These are phyloP conservation scores for Cymbopogon flexuosus DNA, from an alignment of 202 grass and related monocot species.

Conservation along the genomic window DNA sequence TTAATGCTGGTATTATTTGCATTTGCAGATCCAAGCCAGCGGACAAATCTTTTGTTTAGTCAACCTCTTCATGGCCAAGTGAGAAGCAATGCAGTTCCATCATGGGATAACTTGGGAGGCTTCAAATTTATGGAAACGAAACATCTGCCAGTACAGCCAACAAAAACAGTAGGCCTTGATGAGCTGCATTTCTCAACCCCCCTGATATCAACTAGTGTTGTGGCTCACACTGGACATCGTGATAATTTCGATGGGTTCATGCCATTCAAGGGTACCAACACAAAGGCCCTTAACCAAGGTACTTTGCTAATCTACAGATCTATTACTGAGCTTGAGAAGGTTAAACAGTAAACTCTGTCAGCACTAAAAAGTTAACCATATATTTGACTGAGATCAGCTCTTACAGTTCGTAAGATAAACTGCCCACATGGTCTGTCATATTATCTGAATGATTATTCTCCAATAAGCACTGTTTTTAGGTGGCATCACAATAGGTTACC, in stretches of 20 bases:
- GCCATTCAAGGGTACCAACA: slow-evolving; percentile 36
- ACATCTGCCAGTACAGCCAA: slow-evolving; percentile 26
- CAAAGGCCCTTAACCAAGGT: slow-evolving; percentile 47
- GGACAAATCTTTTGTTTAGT: slow-evolving; percentile 47
- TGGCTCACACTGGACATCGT: background rate
- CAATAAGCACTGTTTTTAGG: background rate
- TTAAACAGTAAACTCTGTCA: background rate
- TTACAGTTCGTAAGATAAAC: background rate
- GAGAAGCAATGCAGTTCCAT: slow-evolving; percentile 27
- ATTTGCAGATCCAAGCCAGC: slow-evolving; percentile 42
- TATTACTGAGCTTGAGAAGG: background rate
- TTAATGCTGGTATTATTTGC: slow-evolving; percentile 8
- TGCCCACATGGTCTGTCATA: background rate
- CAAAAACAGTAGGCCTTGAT: slow-evolving; percentile 27
- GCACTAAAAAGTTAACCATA: background rate
- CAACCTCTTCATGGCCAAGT: slow-evolving; percentile 36
- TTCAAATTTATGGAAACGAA: slow-evolving; percentile 40
- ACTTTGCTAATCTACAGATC: background rate
- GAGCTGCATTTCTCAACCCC: slow-evolving; percentile 13
- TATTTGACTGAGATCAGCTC: background rate
- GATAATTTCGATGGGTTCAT: slow-evolving; percentile 40
- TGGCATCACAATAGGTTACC: background rate
- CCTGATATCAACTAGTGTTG: slow-evolving; percentile 19
- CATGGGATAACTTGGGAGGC: slow-evolving; percentile 38
- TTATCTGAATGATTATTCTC: background rate